Base-by-base conservation (phyloP, 192 early-diverging fungal species). In the Cladochytrium replicatum region DNA sequence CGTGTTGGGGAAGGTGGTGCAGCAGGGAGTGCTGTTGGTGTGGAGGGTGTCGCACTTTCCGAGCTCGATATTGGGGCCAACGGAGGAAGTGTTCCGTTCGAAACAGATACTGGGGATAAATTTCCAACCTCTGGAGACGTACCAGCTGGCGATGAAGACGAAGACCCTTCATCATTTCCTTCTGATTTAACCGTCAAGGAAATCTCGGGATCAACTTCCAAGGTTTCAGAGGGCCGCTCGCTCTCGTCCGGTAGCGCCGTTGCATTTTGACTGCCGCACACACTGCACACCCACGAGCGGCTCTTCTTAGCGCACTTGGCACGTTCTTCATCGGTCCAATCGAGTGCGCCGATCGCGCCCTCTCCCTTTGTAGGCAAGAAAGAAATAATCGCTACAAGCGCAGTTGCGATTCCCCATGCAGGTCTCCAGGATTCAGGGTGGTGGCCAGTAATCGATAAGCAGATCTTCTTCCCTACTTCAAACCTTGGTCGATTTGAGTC, bases 361-460 rank as follows among this genome's bases (percentile, higher is more conserved):
- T 88, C 84, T 6, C 82, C 79, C 46, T 82, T 66, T 0, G 91
- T 96, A 37, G 91, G 87, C 61, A 98, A 76, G 50, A 94, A 98
- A 24, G 81, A 82, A 56, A 92, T 77, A 15, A 98, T 62, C 0
- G 87, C 94, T 3, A 87, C 75, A 32, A 97, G 55, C 3, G 93
- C 91, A 5, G 87, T 90, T 7, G 89, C 82, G 28, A 98, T 87
- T 8, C 90, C 93, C 94, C 94, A 98, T 7, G 91, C 88, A 3
- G 95, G 95, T 51, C 90, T 80, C 93, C 95, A 96, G 46, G 75
- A 84, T 60, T 98, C 89, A 15, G 91, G 90, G 63, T 98, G 93
- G 65, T 86, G 88, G 29, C 82, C 87, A 32, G 89, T 92, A 48
- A 94, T 91, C 45, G 84, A 88, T 40, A 96, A 72, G 49, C 94